These are phyloP conservation scores for Globisporangium ultimum DNA, from an alignment of 352 stramenopile genomes.

Conservation along the genomic window DNA sequence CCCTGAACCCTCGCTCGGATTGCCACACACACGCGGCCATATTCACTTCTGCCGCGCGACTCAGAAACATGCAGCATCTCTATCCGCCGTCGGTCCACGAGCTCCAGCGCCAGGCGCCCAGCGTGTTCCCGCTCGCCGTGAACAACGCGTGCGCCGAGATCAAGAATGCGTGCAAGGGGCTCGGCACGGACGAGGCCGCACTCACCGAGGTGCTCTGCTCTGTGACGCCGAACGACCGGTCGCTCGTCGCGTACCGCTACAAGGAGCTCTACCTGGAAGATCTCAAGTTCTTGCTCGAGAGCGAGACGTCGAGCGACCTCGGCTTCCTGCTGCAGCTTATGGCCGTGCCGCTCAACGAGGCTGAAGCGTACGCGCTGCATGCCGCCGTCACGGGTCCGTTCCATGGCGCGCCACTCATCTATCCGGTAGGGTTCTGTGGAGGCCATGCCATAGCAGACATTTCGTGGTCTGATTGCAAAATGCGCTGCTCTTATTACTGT, in stretches of 20 bases:
- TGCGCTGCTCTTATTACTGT: not conserved
- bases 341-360: constrained; percentile 20
- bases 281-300: constrained; percentile 20
- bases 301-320: constrained; percentile 23
- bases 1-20: constrained; percentile 1
- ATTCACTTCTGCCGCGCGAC: not conserved
- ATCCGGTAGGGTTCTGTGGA: constrained; percentile 14
- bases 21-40: not conserved
- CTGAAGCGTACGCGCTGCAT: constrained; percentile 25
- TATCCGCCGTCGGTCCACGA: constrained; percentile 24
- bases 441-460: too few relatives aligned
- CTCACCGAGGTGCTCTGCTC: constrained; percentile 21
- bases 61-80: constrained; percentile 19
- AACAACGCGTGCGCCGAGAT: constrained; percentile 26
- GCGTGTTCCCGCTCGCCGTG: constrained; percentile 16
- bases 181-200: constrained; percentile 21
- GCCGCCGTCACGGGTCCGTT: constrained; percentile 20
- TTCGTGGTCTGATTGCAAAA: constrained; percentile 3
- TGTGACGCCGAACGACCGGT: constrained; percentile 17
- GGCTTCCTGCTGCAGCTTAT: constrained; percentile 25
- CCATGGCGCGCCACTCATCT: constrained; percentile 22
- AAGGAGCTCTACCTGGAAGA: constrained; percentile 24
- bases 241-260: constrained; percentile 24
- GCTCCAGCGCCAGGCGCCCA: constrained; percentile 7
- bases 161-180: constrained; percentile 19